These are phyloP conservation scores for Tillandsia leiboldiana DNA, from an alignment of 176 grass and related monocot species.

Conservation along the genomic window DNA sequence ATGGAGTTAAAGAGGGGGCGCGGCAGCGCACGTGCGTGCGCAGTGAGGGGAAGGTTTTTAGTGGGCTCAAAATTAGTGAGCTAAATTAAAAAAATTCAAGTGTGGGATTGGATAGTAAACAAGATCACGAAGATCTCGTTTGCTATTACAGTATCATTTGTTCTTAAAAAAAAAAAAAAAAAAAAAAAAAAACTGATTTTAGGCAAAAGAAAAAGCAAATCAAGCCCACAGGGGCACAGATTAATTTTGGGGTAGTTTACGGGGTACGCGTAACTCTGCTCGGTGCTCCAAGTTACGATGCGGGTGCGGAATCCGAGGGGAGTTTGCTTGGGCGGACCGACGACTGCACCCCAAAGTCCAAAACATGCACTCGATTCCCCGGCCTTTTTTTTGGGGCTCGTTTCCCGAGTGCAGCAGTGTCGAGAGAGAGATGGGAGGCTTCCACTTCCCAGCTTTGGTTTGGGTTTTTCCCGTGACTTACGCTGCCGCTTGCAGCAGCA, in stretches of 20 bases:
- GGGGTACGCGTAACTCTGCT: too few species aligned
- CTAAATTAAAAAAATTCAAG: not conserved
- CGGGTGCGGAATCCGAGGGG: not conserved
- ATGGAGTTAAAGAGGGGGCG: not conserved
- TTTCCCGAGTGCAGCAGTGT: not conserved
- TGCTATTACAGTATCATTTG: too few species aligned
- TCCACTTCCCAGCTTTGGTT: not conserved
- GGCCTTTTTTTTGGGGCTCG: not conserved
- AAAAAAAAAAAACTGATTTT: too few species aligned
- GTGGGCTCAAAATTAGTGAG: not conserved
- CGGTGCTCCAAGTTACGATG: too few species aligned
- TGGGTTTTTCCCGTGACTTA: conserved; percentile 7
- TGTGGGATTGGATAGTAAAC: not conserved
- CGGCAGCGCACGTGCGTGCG: not conserved
- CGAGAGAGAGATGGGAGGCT: too few species aligned
- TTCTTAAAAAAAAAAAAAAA: too few species aligned
- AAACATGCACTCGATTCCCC: too few species aligned
- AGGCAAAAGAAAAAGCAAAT: too few species aligned
- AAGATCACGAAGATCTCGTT: too few species aligned
- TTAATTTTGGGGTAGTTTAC: too few species aligned
- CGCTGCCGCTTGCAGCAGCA: not conserved
- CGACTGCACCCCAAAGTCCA: not conserved
- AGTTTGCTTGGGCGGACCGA: not conserved
- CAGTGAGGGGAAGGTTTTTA: not conserved
- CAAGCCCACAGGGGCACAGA: too few species aligned